phyloP scores from a whole-genome alignment of 192 early-diverging fungal species.

The Spinellus fusiger region DNA sequence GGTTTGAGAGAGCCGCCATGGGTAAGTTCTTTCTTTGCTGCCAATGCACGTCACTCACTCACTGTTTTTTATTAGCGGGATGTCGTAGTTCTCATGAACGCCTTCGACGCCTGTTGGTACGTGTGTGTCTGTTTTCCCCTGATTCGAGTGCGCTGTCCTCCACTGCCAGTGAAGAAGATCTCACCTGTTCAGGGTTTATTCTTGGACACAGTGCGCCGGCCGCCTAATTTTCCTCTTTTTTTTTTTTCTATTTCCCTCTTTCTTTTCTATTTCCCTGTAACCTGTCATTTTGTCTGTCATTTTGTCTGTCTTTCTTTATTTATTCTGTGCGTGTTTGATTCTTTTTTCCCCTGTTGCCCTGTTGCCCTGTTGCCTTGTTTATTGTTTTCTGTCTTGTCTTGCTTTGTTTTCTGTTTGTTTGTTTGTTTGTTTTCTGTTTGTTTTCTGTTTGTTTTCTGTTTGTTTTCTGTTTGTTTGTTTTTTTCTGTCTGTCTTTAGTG shows the following conservation, averaged over 20 bases:
- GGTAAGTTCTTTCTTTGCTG: neutral
- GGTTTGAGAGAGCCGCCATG: conserved; percentile 32
- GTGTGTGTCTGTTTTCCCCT: conserved; percentile 24
- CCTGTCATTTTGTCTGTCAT: too few relatives aligned
- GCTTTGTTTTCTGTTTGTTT: neutral
- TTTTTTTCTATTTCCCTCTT: conserved; percentile 8
- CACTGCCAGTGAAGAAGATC: conserved; percentile 6
- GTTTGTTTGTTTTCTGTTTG: neutral
- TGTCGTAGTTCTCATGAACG: conserved; percentile 27
- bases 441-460: neutral
- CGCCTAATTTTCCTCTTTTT: conserved; percentile 20
- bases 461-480: neutral
- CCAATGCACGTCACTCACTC: neutral
- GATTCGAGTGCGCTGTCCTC: neutral
- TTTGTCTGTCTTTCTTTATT: conserved; percentile 6
- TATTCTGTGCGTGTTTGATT: neutral
- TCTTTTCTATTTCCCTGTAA: conserved; percentile 1
- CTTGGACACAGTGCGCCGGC: conserved; percentile 31
- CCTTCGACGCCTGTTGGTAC: conserved; percentile 21
- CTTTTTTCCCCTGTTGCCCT: neutral
- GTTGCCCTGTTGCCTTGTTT: too few relatives aligned
- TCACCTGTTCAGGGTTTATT: conserved; percentile 13
- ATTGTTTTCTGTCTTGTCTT: neutral
- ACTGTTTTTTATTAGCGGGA: conserved; percentile 5
- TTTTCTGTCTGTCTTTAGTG: neutral